Percentiles rank a stretch among this genome's conserved stretches.
Conservation (phyloP, 2,329 filamentous ascomycete genomes). For the Huntiella abstrusa region DNA sequence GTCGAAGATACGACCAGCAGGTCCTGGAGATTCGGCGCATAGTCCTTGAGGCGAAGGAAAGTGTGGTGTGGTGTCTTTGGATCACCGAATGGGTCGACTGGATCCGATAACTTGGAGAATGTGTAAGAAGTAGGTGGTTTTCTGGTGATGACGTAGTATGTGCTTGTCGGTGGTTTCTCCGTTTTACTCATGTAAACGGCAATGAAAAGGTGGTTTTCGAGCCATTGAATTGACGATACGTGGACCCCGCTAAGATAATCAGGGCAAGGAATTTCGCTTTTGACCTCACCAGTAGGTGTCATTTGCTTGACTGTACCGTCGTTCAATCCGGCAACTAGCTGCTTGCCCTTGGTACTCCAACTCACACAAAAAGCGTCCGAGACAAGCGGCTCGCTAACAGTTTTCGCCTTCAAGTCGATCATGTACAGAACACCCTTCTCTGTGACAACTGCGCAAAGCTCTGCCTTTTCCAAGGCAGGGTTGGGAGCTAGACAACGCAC, state of each 20-base stretch:
- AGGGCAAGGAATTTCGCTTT: constrained; percentile 63
- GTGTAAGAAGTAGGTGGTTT: constrained; percentile 39
- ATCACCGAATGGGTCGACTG: constrained; percentile 52
- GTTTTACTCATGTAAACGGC: constrained; percentile 53
- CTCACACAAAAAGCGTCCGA: constrained; percentile 63
- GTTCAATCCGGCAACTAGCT: constrained; percentile 67
- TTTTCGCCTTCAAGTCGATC: constrained; percentile 54
- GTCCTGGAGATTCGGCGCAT: constrained; percentile 63
- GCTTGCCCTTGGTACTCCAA: constrained; percentile 89
- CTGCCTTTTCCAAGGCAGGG: constrained; percentile 51
- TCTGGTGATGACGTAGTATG: constrained; percentile 65
- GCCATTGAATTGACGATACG: constrained; percentile 69
- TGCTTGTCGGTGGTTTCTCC: constrained; percentile 39
- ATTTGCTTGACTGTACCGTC: constrained; percentile 70
- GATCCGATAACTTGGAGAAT: constrained; percentile 56
- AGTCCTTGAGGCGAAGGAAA: constrained; percentile 58
- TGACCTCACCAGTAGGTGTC: constrained; percentile 59
- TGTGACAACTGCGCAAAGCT: constrained; percentile 66
- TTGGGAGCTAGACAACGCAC: constrained; percentile 65
- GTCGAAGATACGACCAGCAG: constrained; percentile 69
- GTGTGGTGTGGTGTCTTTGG: constrained; percentile 57
- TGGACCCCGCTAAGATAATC: constrained; percentile 47
- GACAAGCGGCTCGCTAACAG: constrained; percentile 46
- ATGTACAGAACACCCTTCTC: constrained; percentile 65
- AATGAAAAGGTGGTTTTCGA: constrained; percentile 74